These are phyloP conservation scores for Pseudopithomyces chartarum DNA, from an alignment of 2,329 filamentous ascomycete genomes.

Conservation along the genomic window DNA sequence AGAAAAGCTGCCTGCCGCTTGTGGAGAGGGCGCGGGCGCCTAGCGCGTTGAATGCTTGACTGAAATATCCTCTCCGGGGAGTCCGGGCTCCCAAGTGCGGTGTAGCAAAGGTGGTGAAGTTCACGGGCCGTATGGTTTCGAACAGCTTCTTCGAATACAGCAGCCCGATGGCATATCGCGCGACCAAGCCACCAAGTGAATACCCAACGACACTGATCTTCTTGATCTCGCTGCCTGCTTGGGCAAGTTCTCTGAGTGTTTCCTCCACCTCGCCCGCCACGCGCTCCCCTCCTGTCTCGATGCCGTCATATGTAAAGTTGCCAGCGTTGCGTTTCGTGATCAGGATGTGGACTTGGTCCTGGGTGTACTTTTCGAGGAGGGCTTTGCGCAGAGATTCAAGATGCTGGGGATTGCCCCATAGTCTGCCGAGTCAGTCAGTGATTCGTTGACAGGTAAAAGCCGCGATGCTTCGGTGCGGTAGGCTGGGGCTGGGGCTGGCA, in stretches of 20 bases:
- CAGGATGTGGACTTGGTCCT: conserved; percentile 71
- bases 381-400: conserved; percentile 70
- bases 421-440: conserved; percentile 49
- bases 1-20: conserved; percentile 86
- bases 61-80: conserved; percentile 49
- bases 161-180: conserved; percentile 84
- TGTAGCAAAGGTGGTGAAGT: conserved; percentile 91
- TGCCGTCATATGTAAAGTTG: conserved; percentile 70
- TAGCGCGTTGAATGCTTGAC: conserved; percentile 71
- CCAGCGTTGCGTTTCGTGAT: conserved; percentile 75
- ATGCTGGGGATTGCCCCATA: conserved; percentile 81
- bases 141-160: conserved; percentile 81
- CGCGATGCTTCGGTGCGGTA: background rate
- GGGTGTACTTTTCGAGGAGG: conserved; percentile 64
- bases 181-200: conserved; percentile 84
- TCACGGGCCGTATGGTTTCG: conserved; percentile 79
- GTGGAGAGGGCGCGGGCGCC: conserved; percentile 80
- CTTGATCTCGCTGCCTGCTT: conserved; percentile 70
- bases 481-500: background rate
- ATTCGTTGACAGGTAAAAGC: conserved; percentile 2
- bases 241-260: conserved; percentile 58
- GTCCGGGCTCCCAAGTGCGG: conserved; percentile 66
- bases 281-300: conserved; percentile 71
- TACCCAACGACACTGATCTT: conserved; percentile 90
- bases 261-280: conserved; percentile 68